Conservation (phyloP, 129 eudicot species). For the Heracleum sosnowskyi region DNA sequence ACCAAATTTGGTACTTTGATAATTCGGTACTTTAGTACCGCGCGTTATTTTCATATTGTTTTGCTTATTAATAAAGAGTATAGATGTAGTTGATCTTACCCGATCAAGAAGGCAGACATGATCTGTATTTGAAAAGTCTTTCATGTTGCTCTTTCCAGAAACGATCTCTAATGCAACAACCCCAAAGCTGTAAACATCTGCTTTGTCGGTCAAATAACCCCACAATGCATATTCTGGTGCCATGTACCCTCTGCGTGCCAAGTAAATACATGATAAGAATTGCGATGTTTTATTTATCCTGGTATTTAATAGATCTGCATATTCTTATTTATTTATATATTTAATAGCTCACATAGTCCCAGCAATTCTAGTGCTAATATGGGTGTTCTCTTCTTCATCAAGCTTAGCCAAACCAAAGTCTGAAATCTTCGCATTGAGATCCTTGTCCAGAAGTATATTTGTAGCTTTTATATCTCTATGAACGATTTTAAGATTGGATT, state of each 20-base stretch:
- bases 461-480: conserved; percentile 60
- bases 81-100: conserved; percentile 25
- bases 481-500: conserved; percentile 42
- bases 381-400: conserved; percentile 52
- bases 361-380: conserved; percentile 57
- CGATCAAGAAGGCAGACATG: conserved; percentile 55
- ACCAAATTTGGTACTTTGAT: too few relatives aligned
- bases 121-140: conserved; percentile 27
- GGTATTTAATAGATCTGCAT: background rate
- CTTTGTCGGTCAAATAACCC: conserved; percentile 38
- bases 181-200: conserved; percentile 56
- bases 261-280: background rate
- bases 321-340: too few relatives aligned
- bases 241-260: conserved; percentile 61
- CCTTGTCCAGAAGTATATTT: conserved; percentile 45
- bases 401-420: conserved; percentile 73
- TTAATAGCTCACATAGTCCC: conserved; percentile 63
- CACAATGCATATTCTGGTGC: conserved; percentile 72
- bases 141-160: conserved; percentile 47
- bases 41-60: too few relatives aligned
- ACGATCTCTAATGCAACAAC: conserved; percentile 50
- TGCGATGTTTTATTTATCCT: background rate
- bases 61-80: too few relatives aligned
- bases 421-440: conserved; percentile 52
- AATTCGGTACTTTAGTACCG: too few relatives aligned